Percentiles rank a stretch among this genome's conserved stretches.
Evolutionary conservation across 2,329 filamentous ascomycete genomes (phyloP).

Genomic region (Talaromyces sp.): DNA sequence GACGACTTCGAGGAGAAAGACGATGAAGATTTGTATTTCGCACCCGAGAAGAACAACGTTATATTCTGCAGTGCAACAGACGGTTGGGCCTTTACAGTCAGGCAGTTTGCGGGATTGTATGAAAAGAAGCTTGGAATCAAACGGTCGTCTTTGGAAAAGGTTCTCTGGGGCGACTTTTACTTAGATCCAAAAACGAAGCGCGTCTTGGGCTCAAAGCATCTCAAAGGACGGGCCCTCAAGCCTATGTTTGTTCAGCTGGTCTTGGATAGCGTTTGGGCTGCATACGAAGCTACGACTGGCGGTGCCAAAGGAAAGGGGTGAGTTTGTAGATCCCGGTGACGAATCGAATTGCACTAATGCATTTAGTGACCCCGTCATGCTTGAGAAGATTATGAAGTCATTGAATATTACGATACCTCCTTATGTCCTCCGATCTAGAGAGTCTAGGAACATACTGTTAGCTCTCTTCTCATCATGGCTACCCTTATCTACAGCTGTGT

Average conservation of each 20-base stretch:
- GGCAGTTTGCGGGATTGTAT: slow-evolving; percentile 88
- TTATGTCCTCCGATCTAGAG: slow-evolving; percentile 79
- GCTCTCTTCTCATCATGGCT: slow-evolving; percentile 87
- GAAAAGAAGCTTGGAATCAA: slow-evolving; percentile 98
- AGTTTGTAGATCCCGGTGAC: slow-evolving; percentile 29
- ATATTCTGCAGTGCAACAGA: slow-evolving; percentile 98
- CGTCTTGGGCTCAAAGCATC: slow-evolving; percentile 81
- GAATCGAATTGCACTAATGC: slow-evolving; percentile 31
- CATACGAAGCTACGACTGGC: slow-evolving; percentile 85
- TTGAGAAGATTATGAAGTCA: slow-evolving; percentile 95
- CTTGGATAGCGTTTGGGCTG: slow-evolving; percentile 91
- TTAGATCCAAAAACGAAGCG: slow-evolving; percentile 96
- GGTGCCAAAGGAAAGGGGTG: slow-evolving; percentile 77
- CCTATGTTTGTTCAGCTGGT: slow-evolving; percentile 98
- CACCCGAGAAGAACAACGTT: slow-evolving; percentile 96
- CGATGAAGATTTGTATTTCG: slow-evolving; percentile 96
- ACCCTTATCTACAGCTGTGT: slow-evolving; percentile 82
- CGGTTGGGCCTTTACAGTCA: slow-evolving; percentile 97
- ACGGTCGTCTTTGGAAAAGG: slow-evolving; percentile 79
- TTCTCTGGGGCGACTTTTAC: slow-evolving; percentile 96
- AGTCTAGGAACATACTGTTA: slow-evolving; percentile 77
- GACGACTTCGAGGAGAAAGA: slow-evolving; percentile 80
- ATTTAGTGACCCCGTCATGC: slow-evolving; percentile 65
- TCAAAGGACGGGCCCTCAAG: slow-evolving; percentile 87
- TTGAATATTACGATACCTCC: slow-evolving; percentile 76